Percentiles rank a stretch among this genome's conserved stretches.
Conservation (phyloP, 2,329 filamentous ascomycete species). For the Cucurbitaria berberidis region DNA sequence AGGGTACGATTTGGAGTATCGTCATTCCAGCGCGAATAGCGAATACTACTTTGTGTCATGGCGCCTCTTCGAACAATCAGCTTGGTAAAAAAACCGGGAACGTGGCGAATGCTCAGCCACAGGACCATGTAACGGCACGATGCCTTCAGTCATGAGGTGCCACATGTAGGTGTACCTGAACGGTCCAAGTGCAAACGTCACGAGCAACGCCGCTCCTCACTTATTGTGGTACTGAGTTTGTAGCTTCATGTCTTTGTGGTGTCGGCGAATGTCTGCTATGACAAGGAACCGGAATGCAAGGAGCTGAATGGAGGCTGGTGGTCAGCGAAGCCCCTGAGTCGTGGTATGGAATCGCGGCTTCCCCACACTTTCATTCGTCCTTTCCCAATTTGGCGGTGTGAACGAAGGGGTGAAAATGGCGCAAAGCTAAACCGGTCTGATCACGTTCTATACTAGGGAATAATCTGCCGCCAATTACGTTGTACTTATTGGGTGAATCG, state of each 20-base stretch:
- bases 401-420: constrained; percentile 35
- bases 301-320: constrained; percentile 17
- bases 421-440: constrained; percentile 33
- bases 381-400: constrained; percentile 29
- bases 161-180: constrained; percentile 1
- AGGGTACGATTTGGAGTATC: constrained; percentile 31
- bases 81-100: constrained; percentile 15
- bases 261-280: constrained; percentile 20
- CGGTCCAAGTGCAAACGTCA: constrained; percentile 12
- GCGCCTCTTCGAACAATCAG: constrained; percentile 20
- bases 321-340: constrained; percentile 15
- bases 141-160: constrained; percentile 24
- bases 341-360: constrained; percentile 17
- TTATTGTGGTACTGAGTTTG: constrained; percentile 6
- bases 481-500: constrained; percentile 37
- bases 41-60: constrained; percentile 38
- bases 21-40: constrained; percentile 37
- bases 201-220: constrained; percentile 16
- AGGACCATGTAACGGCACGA: constrained; percentile 12
- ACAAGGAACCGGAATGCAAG: constrained; percentile 29
- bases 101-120: constrained; percentile 31
- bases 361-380: constrained; percentile 27
- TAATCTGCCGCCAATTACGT: constrained; percentile 34
- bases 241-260: constrained; percentile 1
- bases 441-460: constrained; percentile 32